Evolutionary conservation across 176 grass and related monocot genomes (phyloP), one percentile per base, ranked within the genome.

Genomic region (Rhipidocladum racemiflorum): DNA sequence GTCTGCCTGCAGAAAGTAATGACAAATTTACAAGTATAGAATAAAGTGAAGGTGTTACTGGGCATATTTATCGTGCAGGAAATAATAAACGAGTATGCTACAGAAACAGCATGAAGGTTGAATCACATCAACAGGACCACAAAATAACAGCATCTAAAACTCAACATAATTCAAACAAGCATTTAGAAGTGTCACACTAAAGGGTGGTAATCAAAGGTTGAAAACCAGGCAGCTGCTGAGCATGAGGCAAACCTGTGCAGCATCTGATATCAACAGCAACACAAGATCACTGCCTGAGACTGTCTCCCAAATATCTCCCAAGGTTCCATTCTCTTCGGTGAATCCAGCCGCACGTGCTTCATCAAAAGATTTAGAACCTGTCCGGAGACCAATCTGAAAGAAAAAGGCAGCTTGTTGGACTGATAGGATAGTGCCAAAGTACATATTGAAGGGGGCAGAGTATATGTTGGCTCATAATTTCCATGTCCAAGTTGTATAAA

Each of bases 191-290:
- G 62, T 50, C 23, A 11, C 2, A 14, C 2, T 29, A 25, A 79
- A 49, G 18, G 12, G 60, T 27, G 65, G 59, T 29, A 53, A 77
- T 57, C 12, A 62, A 45, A 77, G 46, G 25, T 42, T 88, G 38
- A 36, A 54, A 79, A 61, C 25, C 42, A 73, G 57, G n/a, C 38
- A 69, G 28, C 42, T 85, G 21, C 30, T 51, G 54, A 84, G 50
- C 2, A 78, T 74, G 20, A 76, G 51, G 29, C 70, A 49, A 65
- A 95, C 92, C 86, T 95, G 92, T 42, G 90, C 95, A 86, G 92
- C 87, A 86, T 98, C 92, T 61, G 95, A 98, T n/a, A 98, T 98
- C 21, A 98, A 80, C 84, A 98, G 78, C 83, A 98, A 85, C 29
- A 98, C 72, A 64, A 98, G 92, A 24, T 98, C 95, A 30, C 95